phyloP scores from a whole-genome alignment of 305 asterid species.

The Fraxinus xanthoxyloides region DNA sequence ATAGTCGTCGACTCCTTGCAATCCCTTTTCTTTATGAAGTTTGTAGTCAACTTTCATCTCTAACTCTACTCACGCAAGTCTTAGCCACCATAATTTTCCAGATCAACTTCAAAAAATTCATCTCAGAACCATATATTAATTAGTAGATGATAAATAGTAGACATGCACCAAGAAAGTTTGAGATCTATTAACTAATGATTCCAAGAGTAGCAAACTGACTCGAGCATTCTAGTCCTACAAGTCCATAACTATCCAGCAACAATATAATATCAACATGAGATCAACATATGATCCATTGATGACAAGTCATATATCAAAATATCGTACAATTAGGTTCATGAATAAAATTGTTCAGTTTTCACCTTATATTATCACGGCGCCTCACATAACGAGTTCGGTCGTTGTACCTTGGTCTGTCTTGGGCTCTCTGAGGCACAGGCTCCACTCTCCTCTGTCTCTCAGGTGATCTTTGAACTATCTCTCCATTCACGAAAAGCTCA shows the following conservation, averaged over 20 bases:
- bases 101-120: background rate
- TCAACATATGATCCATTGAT: conserved; percentile 13
- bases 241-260: conserved; percentile 13
- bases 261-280: background rate
- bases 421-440: conserved; percentile 83
- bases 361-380: conserved; percentile 67
- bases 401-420: conserved; percentile 80
- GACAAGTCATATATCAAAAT: background rate
- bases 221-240: conserved; percentile 1
- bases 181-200: background rate
- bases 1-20: background rate
- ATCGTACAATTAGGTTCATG: background rate
- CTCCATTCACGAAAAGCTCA: conserved; percentile 77
- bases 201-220: conserved; percentile 1
- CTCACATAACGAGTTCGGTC: conserved; percentile 77
- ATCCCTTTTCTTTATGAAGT: background rate
- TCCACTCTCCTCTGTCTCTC: conserved; percentile 88
- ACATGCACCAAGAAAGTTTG: background rate
- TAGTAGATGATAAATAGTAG: background rate
- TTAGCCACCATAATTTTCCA: background rate
- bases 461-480: conserved; percentile 79
- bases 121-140: background rate
- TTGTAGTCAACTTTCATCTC: background rate
- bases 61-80: background rate
- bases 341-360: conserved; percentile 17